phyloP scores from a whole-genome alignment of 2,329 filamentous ascomycete genomes.

The Aspergillus sp. region DNA sequence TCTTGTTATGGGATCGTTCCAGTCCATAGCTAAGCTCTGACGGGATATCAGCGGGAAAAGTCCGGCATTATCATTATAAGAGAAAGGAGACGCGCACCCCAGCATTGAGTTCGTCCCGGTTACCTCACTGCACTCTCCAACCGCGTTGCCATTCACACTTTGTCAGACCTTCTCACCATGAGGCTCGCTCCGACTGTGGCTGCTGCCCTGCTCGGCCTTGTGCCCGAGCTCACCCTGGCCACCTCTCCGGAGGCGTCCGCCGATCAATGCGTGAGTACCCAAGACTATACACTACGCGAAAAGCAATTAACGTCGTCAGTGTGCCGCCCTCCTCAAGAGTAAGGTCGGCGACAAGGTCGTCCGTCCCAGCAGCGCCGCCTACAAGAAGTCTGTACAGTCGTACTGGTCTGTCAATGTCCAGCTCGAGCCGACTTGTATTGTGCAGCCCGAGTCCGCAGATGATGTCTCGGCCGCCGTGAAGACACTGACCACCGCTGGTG shows the following conservation, averaged over 20 bases:
- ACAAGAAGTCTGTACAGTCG: conserved; percentile 18
- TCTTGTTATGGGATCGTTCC: too few relatives aligned
- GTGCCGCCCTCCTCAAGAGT: conserved; percentile 7
- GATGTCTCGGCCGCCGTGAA: conserved; percentile 24
- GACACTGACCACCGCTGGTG: conserved; percentile 10
- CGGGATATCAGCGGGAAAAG: not conserved
- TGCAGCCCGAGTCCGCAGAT: conserved; percentile 22
- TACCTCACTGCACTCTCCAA: not conserved
- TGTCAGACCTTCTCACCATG: not conserved
- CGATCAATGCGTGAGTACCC: not conserved
- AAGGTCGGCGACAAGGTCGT: conserved; percentile 17
- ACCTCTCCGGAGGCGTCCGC: not conserved
- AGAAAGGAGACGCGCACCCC: not conserved
- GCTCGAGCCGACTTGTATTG: conserved; percentile 23
- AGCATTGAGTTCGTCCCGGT: not conserved
- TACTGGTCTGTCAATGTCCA: conserved; percentile 27
- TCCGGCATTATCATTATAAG: not conserved
- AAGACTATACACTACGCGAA: not conserved
- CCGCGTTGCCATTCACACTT: not conserved
- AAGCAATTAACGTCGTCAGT: conserved; percentile 4
- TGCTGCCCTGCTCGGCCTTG: conserved; percentile 1
- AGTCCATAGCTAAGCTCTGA: rapidly evolving
- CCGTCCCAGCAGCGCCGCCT: conserved; percentile 17
- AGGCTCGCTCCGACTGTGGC: conserved; percentile 1
- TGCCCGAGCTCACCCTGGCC: not conserved